These are phyloP conservation scores for Pseudogymnoascus verrucosus DNA, from an alignment of 2,329 filamentous ascomycete species.

Conservation along the genomic window DNA sequence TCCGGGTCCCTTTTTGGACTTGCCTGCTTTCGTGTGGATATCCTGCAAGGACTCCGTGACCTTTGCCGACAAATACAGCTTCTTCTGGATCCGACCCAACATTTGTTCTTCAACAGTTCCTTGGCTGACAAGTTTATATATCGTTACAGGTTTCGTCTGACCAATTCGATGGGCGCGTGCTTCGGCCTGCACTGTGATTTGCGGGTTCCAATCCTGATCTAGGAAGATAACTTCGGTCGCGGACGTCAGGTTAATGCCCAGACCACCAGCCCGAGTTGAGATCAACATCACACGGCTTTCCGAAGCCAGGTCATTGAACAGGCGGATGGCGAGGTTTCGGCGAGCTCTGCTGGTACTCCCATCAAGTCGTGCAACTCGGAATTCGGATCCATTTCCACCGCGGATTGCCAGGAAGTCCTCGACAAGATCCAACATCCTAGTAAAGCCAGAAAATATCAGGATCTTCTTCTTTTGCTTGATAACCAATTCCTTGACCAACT, in stretches of 20 bases:
- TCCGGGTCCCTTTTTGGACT: conserved; percentile 24
- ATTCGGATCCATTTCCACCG: conserved; percentile 51
- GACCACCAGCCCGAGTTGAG: conserved; percentile 87
- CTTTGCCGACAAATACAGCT: conserved; percentile 52
- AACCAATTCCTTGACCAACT: conserved; percentile 75
- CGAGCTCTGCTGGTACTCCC: conserved; percentile 69
- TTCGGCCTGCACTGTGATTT: conserved; percentile 91
- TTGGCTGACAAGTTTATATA: conserved; percentile 87
- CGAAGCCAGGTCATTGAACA: conserved; percentile 81
- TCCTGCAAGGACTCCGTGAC: conserved; percentile 52
- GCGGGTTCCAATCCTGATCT: conserved; percentile 95
- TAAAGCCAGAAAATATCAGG: conserved; percentile 94
- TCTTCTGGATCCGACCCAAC: conserved; percentile 39
- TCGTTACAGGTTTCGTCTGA: conserved; percentile 88
- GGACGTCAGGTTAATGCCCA: conserved; percentile 93
- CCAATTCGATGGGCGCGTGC: conserved; percentile 92
- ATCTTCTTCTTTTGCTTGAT: conserved; percentile 59
- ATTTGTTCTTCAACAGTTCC: conserved; percentile 90
- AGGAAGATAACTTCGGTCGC: conserved; percentile 96
- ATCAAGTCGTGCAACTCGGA: conserved; percentile 73
- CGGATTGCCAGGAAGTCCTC: conserved; percentile 68
- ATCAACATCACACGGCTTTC: conserved; percentile 81
- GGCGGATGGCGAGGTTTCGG: conserved; percentile 88
- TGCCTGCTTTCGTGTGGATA: conserved; percentile 34
- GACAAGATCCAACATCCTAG: conserved; percentile 78